A percentile compares a stretch with the other conserved stretches of the same genome.
These are phyloP conservation scores for Ustilago trichophora DNA, from an alignment of 1,284 basidiomycete species.

Conservation along the genomic window DNA sequence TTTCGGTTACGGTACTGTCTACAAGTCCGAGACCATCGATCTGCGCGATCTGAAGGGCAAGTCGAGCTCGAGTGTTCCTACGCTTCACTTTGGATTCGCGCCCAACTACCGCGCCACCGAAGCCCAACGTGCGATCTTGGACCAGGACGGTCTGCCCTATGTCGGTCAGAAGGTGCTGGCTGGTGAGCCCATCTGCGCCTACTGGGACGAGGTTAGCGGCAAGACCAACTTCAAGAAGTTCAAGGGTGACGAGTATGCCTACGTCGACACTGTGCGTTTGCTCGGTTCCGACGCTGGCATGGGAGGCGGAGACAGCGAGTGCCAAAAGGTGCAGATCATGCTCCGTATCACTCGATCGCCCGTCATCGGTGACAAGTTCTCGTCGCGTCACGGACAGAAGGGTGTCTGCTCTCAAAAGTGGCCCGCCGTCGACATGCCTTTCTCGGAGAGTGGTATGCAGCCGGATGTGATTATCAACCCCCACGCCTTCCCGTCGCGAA, in stretches of 20 bases:
- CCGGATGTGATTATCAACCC: constrained; percentile 99
- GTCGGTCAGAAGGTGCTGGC: constrained; percentile 77
- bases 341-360: constrained; percentile 92
- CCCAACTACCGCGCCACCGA: constrained; percentile 63
- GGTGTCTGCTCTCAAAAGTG: constrained; percentile 99
- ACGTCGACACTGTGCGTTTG: constrained; percentile 90
- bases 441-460: constrained; percentile 97
- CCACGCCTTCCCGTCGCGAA: constrained; percentile 98
- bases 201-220: constrained; percentile 85
- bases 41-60: constrained; percentile 75
- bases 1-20: constrained; percentile 95
- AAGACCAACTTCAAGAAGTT: constrained; percentile 90
- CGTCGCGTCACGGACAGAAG: constrained; percentile 98
- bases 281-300: constrained; percentile 78
- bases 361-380: constrained; percentile 99
- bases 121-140: constrained; percentile 72
- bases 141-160: constrained; percentile 84
- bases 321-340: constrained; percentile 93
- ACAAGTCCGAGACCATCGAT: constrained; percentile 93
- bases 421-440: constrained; percentile 98
- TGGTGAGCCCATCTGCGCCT: constrained; percentile 79
- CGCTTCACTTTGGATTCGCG: constrained; percentile 82
- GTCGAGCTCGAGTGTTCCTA: constrained; percentile 67
- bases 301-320: constrained; percentile 77
- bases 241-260: constrained; percentile 93